Base-by-base conservation (phyloP, 768 basidiomycete species). In the Piloderma croceum region DNA sequence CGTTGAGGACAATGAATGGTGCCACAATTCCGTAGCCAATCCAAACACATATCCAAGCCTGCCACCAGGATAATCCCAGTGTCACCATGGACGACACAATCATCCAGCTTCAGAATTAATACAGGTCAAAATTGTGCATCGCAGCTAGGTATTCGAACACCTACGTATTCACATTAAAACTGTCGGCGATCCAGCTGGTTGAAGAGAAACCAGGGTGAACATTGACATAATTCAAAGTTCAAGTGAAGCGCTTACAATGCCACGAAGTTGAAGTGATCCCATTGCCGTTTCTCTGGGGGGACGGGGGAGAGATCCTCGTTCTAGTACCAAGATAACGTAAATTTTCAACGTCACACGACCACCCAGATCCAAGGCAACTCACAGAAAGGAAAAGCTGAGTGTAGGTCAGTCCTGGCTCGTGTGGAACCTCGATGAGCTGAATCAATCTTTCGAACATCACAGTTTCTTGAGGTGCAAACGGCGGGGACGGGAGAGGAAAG, bases 21-120 rank as follows among this genome's bases (percentile, higher is more conserved):
- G 82, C 78, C 17, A 76, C 75, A 41, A 78, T 44, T 2, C 54
- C 74, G 57, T 69, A 83, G 34, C 69, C 79, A 24, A 83, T 48
- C 81, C 79, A 84, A 10, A 83, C 81, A 44, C 81, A 87, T 38
- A 90, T 70, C 83, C 87, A 85, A 12, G 87, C 80, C 57, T 88
- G 82, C 84, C 83, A 89, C 84, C 83, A 88, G 0, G 80, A 80
- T 22, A 88, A 70, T 3, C 81, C 81, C 21, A 78, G 60, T 45
- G 81, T 75, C 23, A 81, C 71, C 83, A 86, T 83, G 10, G 81
- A 79, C 21, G 81, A 83, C 0, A 73, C 81, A 44, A 85, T 84
- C 81, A 81, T 81, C 82, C 79, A 83, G 44, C 79, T 83, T 40
- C n/a, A 39, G 43, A 24, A 45, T 24, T 33, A 23, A 7, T 31